These are phyloP conservation scores for Phytophthora multivora DNA, from an alignment of 352 stramenopile genomes.

Conservation along the genomic window DNA sequence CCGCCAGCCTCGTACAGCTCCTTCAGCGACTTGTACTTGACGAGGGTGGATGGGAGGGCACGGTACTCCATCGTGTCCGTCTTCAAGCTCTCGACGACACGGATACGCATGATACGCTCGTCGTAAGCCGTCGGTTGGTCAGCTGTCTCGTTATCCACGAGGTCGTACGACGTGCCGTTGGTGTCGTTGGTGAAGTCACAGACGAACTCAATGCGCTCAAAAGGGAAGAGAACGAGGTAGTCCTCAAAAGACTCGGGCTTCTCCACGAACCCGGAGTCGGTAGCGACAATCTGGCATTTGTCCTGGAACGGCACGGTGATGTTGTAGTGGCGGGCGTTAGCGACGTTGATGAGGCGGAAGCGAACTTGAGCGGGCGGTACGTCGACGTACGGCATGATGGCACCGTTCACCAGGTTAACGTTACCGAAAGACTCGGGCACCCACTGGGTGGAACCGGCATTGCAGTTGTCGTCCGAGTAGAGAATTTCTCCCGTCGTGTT, in stretches of 20 bases:
- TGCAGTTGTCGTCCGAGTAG: constrained; percentile 62
- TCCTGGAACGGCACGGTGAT: constrained; percentile 66
- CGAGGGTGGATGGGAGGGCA: constrained; percentile 44
- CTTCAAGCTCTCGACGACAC: constrained; percentile 44
- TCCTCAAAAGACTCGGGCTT: constrained; percentile 46
- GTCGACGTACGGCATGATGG: constrained; percentile 71
- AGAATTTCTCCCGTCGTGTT: constrained; percentile 43
- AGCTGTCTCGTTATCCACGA: constrained; percentile 51
- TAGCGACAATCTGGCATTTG: constrained; percentile 66
- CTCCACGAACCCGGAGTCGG: constrained; percentile 68
- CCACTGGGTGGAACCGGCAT: constrained; percentile 41
- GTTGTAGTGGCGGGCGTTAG: constrained; percentile 83
- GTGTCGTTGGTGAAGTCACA: constrained; percentile 55
- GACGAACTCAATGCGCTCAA: constrained; percentile 60
- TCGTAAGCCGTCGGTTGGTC: constrained; percentile 60
- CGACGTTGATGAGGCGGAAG: constrained; percentile 64
- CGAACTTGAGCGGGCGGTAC: constrained; percentile 67
- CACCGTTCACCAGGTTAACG: constrained; percentile 61
- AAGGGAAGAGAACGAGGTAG: constrained; percentile 50
- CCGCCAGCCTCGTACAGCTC: constrained; percentile 53
- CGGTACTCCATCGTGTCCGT: constrained; percentile 40
- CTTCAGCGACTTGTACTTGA: constrained; percentile 61
- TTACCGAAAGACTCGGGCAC: constrained; percentile 60
- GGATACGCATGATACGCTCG: constrained; percentile 50
- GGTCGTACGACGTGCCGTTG: constrained; percentile 53